phyloP scores from a whole-genome alignment of 192 early-diverging fungal genomes.

The Lunasporangiospora selenospora region DNA sequence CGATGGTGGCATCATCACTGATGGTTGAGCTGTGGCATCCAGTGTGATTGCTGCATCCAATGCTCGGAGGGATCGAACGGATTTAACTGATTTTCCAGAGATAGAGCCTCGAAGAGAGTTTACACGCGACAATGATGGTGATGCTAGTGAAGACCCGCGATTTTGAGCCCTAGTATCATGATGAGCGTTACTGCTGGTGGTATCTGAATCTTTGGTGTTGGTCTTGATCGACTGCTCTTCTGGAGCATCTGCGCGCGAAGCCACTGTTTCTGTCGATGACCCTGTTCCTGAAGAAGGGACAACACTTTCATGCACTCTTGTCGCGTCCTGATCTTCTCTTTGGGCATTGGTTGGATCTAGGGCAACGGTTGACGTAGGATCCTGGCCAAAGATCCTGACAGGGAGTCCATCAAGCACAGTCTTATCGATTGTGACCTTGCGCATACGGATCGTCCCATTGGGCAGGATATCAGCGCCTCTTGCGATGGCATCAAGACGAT shows the following conservation, averaged over 20 bases:
- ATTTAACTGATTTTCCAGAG: conserved; percentile 21
- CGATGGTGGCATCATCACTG: neutral
- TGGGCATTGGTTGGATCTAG: neutral
- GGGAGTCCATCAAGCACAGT: conserved; percentile 35
- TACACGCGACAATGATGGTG: neutral
- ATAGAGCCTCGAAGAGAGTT: conserved; percentile 23
- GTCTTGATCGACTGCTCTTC: too few relatives aligned
- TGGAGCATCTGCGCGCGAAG: too few relatives aligned
- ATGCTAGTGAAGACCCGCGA: too few relatives aligned
- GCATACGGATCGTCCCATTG: conserved; percentile 39
- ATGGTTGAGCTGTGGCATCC: conserved; percentile 25
- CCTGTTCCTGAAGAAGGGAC: too few relatives aligned
- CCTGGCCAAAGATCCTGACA: conserved; percentile 50
- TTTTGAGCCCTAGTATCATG: too few relatives aligned
- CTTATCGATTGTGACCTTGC: conserved; percentile 35
- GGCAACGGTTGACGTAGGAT: neutral
- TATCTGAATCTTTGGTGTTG: too few relatives aligned
- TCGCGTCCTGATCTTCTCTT: neutral
- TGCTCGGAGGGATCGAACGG: conserved; percentile 31
- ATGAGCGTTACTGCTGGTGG: too few relatives aligned
- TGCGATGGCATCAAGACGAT: conserved; percentile 33
- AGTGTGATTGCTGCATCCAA: conserved; percentile 34
- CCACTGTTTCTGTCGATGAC: too few relatives aligned
- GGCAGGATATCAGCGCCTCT: conserved; percentile 34
- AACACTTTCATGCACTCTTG: neutral